Percentiles rank a stretch among this genome's conserved stretches.
These are phyloP conservation scores for Moesziomyces parantarcticus DNA, from an alignment of 1,284 basidiomycete genomes.

Conservation along the genomic window DNA sequence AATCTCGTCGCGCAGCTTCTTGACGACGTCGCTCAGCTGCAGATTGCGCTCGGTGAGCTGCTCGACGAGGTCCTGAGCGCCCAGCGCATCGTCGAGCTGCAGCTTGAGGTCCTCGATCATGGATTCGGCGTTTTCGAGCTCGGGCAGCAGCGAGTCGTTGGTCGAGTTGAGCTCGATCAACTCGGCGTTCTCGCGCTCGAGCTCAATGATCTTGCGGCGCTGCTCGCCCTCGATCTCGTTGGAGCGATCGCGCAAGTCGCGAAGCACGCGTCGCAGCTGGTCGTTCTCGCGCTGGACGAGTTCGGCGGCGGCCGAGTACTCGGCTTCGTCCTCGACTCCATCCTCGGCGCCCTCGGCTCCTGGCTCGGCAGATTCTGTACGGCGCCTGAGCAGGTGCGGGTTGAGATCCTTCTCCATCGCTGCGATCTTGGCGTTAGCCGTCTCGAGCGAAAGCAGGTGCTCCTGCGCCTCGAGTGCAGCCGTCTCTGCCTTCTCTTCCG, in stretches of 20 bases:
- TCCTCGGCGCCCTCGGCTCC: slow-evolving; percentile 13
- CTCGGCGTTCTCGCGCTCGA: slow-evolving; percentile 82
- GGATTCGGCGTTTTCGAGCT: slow-evolving; percentile 64
- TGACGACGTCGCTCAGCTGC: slow-evolving; percentile 80
- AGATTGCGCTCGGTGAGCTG: slow-evolving; percentile 94
- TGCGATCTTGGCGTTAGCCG: slow-evolving; percentile 73
- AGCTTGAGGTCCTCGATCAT: slow-evolving; percentile 93
- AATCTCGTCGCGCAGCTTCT: slow-evolving; percentile 92
- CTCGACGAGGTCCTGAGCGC: slow-evolving; percentile 95
- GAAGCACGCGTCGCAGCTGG: slow-evolving; percentile 88
- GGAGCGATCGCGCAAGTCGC: slow-evolving; percentile 43
- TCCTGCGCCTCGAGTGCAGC: slow-evolving; percentile 82
- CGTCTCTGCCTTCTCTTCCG: slow-evolving; percentile 90
- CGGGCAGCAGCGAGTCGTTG: slow-evolving; percentile 44
- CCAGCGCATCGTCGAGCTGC: slow-evolving; percentile 93
- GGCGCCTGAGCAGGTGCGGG: slow-evolving; percentile 31
- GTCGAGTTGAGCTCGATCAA: slow-evolving; percentile 49
- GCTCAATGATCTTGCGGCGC: slow-evolving; percentile 80
- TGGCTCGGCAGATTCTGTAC: slow-evolving; percentile 69
- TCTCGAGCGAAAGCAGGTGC: slow-evolving; percentile 82
- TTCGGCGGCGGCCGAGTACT: slow-evolving; percentile 69
- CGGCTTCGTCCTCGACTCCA: slow-evolving; percentile 13
- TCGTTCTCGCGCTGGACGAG: slow-evolving; percentile 97
- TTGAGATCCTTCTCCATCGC: slow-evolving; percentile 43
- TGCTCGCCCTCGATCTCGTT: slow-evolving; percentile 88